Evolutionary conservation across 73 alveolate species (phyloP).

Genomic region (Paramecium sonneborni): DNA sequence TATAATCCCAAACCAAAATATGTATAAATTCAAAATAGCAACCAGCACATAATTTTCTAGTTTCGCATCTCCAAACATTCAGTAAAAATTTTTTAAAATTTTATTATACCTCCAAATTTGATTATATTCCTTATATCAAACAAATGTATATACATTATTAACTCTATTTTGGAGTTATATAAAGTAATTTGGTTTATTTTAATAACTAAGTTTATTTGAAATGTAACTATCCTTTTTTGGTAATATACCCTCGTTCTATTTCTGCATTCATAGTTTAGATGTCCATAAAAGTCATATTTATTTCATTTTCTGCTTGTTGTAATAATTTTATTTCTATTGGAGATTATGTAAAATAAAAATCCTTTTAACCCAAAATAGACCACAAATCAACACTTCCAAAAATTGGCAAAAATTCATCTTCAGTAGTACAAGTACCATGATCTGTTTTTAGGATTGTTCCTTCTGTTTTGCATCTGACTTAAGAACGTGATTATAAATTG

Average conservation of each 20-base stretch:
- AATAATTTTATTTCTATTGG: neutral
- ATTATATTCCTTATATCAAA: slow-evolving; percentile 33
- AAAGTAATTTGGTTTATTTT: neutral
- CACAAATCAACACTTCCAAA: neutral
- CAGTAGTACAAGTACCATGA: slow-evolving; percentile 54
- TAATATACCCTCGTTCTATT: neutral
- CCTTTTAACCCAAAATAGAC: neutral
- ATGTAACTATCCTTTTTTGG: neutral
- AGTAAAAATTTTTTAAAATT: slow-evolving; percentile 12
- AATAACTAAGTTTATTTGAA: neutral
- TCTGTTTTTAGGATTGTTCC: slow-evolving; percentile 16
- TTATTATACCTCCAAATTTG: slow-evolving; percentile 29
- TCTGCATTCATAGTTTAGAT: neutral
- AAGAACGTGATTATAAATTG: neutral
- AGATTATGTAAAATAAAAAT: slow-evolving; percentile 7
- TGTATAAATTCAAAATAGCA: slow-evolving; percentile 9
- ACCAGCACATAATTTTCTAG: neutral
- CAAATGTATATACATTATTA: neutral
- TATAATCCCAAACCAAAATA: slow-evolving; percentile 33
- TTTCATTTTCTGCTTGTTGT: neutral
- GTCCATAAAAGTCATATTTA: neutral
- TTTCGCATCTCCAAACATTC: neutral
- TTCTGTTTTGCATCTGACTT: neutral
- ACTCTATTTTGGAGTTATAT: neutral
- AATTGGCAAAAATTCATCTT: neutral